Evolutionary conservation across 345 rosid genomes (phyloP).

Genomic region (Carallia brachiata): DNA sequence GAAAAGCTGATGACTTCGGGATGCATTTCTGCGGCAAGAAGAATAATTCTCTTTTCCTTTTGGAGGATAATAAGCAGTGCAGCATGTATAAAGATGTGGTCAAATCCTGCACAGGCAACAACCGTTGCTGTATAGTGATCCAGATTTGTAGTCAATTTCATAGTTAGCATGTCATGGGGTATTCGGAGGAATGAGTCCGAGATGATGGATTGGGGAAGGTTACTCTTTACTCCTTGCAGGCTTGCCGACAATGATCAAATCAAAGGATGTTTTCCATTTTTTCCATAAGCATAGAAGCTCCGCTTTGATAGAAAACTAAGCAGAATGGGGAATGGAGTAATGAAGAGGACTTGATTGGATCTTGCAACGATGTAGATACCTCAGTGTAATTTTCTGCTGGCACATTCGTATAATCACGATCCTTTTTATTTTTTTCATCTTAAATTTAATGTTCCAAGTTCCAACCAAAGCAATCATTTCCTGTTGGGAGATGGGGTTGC

Average conservation of each 20-base stretch:
- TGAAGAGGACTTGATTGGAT: no score
- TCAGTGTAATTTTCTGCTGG: no score
- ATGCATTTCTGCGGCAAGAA: constrained; percentile 27
- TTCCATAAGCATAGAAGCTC: no score
- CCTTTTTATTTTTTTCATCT: no score
- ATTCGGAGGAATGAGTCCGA: background rate
- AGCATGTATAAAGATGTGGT: background rate
- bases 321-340: no score
- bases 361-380: no score
- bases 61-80: constrained; percentile 10
- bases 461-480: no score
- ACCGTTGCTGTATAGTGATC: background rate
- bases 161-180: background rate
- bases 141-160: constrained; percentile 6
- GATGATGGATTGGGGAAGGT: constrained; percentile 1
- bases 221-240: background rate
- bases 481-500: no score
- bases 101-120: constrained; percentile 9
- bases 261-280: no score
- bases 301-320: no score
- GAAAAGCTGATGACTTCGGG: constrained; percentile 42
- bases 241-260: background rate
- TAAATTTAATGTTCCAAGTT: no score
- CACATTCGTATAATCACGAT: no score
- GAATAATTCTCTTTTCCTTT: constrained; percentile 25